Conservation (phyloP, 257 asterid genomes). For the Solanum arcanum region DNA sequence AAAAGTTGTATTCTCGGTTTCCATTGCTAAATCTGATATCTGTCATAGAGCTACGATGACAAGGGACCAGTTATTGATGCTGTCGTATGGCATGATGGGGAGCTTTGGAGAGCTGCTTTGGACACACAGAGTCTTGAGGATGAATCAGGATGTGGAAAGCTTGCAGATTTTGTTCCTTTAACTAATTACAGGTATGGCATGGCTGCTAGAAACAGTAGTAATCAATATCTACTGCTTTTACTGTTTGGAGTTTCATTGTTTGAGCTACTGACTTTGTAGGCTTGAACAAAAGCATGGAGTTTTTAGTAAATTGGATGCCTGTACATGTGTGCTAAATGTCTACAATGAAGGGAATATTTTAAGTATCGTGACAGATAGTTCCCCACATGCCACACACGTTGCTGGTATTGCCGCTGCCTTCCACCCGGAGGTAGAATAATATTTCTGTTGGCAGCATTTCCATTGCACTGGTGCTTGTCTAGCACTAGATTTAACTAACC, state of each 20-base stretch:
- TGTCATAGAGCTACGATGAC: slow-evolving; percentile 70
- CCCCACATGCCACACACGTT: slow-evolving; percentile 98
- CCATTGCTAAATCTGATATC: slow-evolving; percentile 7
- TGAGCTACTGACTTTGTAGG: slow-evolving; percentile 31
- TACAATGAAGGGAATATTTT: slow-evolving; percentile 71
- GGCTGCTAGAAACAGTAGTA: neutral
- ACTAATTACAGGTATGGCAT: slow-evolving; percentile 74
- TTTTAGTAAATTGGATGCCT: slow-evolving; percentile 91
- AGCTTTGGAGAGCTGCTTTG: slow-evolving; percentile 93
- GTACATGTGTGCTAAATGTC: slow-evolving; percentile 65
- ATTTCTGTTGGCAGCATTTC: neutral
- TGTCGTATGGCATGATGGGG: slow-evolving; percentile 98
- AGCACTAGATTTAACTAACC: neutral
- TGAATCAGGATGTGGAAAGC: slow-evolving; percentile 70
- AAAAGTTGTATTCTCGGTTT: slow-evolving; percentile 1
- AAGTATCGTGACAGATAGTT: slow-evolving; percentile 89
- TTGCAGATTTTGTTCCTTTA: slow-evolving; percentile 77
- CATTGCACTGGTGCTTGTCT: neutral
- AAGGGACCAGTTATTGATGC: slow-evolving; percentile 95
- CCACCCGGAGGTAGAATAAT: slow-evolving; percentile 53
- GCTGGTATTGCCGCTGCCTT: slow-evolving; percentile 95
- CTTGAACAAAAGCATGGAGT: slow-evolving; percentile 74
- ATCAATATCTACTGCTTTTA: neutral
- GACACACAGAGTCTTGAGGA: slow-evolving; percentile 88
- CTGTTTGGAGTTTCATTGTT: neutral